phyloP scores from a whole-genome alignment of 1,284 basidiomycete species.

The Microbotryum intermedium region DNA sequence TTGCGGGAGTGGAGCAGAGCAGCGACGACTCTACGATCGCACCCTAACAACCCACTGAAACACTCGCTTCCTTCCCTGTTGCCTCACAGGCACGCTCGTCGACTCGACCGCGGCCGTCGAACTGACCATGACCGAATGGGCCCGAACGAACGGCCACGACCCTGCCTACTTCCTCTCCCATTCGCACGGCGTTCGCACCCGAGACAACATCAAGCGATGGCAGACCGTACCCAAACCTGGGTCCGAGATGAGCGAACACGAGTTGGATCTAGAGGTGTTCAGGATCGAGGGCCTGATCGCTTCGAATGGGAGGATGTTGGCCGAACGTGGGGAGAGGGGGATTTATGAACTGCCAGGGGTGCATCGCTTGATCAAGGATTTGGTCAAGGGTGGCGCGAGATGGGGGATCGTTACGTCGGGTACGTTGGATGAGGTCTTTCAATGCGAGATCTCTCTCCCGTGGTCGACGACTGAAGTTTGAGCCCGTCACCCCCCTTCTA shows the following conservation, averaged over 20 bases:
- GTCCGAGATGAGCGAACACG: slow-evolving; percentile 11
- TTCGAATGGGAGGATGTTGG: slow-evolving; percentile 18
- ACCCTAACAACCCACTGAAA: background rate
- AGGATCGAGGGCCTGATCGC: slow-evolving; percentile 29
- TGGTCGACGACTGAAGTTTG: background rate
- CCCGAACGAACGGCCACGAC: slow-evolving; percentile 15
- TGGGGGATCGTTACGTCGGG: slow-evolving; percentile 31
- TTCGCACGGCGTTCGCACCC: slow-evolving; percentile 26
- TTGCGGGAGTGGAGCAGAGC: no score
- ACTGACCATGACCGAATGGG: slow-evolving; percentile 19
- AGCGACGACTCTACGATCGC: no score
- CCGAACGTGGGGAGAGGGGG: slow-evolving; percentile 16
- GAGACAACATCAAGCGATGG: slow-evolving; percentile 26
- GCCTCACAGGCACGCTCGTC: slow-evolving; percentile 23
- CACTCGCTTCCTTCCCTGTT: background rate
- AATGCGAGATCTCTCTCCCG: no score
- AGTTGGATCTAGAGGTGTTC: slow-evolving; percentile 17
- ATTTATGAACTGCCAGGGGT: slow-evolving; percentile 18
- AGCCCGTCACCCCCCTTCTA: background rate
- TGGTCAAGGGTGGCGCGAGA: slow-evolving; percentile 17
- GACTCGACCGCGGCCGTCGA: slow-evolving; percentile 27
- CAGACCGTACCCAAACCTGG: slow-evolving; percentile 21
- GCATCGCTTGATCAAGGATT: slow-evolving; percentile 1
- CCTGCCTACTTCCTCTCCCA: slow-evolving; percentile 23
- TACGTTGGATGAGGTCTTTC: slow-evolving; percentile 2